Evolutionary conservation across 2,329 filamentous ascomycete species (phyloP), one percentile per base, ranked within the genome.

Genomic region (Pyricularia pennisetigena): DNA sequence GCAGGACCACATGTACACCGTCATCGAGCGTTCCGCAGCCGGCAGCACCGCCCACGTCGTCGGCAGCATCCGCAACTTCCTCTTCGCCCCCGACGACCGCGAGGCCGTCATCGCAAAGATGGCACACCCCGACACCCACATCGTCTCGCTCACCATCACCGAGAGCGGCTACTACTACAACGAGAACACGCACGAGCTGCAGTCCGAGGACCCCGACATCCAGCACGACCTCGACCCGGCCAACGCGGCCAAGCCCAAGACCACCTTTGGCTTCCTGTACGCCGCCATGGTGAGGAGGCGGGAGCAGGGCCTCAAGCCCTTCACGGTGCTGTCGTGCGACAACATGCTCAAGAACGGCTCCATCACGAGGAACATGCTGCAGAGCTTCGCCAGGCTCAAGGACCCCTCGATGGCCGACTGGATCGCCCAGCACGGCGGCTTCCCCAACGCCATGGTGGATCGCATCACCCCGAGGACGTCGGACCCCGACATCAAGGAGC

Each of bases 101-200:
- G 78, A 83, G 76, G 81, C 82, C 49, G 82, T 85, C 70, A 80
- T 85, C 35, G 79, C 79, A 72, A 85, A 85, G 79, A 84, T 85
- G 82, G 83, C 83, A 1, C 79, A 84, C 76, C 78, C 81, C 0
- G 82, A 85, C 72, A 85, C 83, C 14, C 81, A 79, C 73, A 85
- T 85, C 70, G 83, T 85, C 35, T 85, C 83, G 20, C 74, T 85
- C 74, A 85, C 83, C 73, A 85, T 85, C 74, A 85, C 83, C 62
- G 83, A 85, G 77, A 83, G 80, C 72, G 83, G 83, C 70, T 85
- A 85, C 80, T 85, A 82, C 77, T 84, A 85, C 78, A 83, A 85
- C 73, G 83, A 85, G 74, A 84, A 85, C 78, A 82, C 82, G n/a
- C 83, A 85, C 77, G 75, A 84, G 76, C 78, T 85, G 69, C 75